Conservation (phyloP, 805 yeast genomes). For the Saccharomycopsis babjevae region DNA sequence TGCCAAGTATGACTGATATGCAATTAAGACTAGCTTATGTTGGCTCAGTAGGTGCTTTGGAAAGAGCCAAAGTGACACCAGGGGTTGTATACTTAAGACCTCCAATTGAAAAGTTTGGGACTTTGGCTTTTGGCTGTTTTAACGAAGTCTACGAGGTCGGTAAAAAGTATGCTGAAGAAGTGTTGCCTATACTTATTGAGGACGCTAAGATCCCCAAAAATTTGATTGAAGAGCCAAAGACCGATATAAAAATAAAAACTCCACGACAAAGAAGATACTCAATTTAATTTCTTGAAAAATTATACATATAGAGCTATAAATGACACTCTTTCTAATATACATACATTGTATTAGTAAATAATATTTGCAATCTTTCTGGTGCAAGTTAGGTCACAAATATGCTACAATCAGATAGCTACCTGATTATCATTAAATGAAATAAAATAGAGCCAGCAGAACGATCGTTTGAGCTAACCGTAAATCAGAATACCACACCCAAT, state of each 20-base stretch:
- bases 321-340: background rate
- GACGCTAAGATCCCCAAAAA: constrained; percentile 50
- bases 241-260: constrained; percentile 24
- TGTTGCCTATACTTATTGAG: constrained; percentile 41
- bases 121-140: constrained; percentile 85
- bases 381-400: too few species aligned
- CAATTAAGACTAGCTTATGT: constrained; percentile 91
- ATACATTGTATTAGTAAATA: too few species aligned
- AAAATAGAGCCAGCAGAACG: too few species aligned
- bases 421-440: too few species aligned
- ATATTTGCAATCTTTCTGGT: too few species aligned
- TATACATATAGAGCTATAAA: background rate
- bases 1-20: constrained; percentile 91
- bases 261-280: constrained; percentile 53
- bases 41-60: constrained; percentile 87
- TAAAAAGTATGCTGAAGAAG: constrained; percentile 53
- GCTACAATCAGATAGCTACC: too few species aligned
- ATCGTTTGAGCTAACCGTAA: too few species aligned
- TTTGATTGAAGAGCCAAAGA: constrained; percentile 29
- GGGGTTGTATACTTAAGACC: constrained; percentile 88
- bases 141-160: constrained; percentile 85
- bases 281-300: constrained; percentile 26
- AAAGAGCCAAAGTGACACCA: constrained; percentile 70
- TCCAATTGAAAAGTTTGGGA: constrained; percentile 86
- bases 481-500: too few species aligned